phyloP scores from a whole-genome alignment of 2,329 filamentous ascomycete genomes.

The Arthrobotrys sinensis region DNA sequence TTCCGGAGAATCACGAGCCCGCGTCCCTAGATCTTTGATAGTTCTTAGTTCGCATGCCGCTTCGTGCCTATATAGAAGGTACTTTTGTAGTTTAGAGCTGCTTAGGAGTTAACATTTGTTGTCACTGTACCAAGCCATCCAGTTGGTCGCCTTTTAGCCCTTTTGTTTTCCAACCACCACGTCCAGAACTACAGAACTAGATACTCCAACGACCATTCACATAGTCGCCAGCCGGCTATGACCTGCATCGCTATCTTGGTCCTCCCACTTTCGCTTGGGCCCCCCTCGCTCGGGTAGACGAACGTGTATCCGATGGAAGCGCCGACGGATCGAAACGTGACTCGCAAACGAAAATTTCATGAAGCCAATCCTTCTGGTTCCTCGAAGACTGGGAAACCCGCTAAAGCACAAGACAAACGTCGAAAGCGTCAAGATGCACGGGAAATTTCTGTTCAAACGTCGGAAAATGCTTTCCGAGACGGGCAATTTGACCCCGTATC shows the following conservation, averaged over 20 bases:
- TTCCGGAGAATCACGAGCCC: constrained; percentile 30
- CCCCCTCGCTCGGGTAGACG: background rate
- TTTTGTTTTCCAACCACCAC: background rate
- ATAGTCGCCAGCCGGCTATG: no score
- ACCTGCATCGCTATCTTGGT: no score
- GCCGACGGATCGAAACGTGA: background rate
- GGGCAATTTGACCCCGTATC: constrained; percentile 88
- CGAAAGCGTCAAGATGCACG: constrained; percentile 69
- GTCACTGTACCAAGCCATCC: no score
- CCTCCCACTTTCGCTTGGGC: no score
- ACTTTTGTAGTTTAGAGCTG: background rate
- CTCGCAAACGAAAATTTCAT: constrained; percentile 40
- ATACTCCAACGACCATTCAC: background rate
- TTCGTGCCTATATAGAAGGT: background rate
- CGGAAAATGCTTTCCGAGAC: constrained; percentile 70
- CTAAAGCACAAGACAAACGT: constrained; percentile 65
- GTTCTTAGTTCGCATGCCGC: background rate
- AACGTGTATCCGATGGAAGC: constrained; percentile 4
- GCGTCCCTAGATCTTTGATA: background rate
- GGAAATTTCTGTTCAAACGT: constrained; percentile 69
- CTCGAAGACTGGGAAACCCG: background rate
- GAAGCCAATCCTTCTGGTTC: background rate
- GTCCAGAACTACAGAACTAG: no score
- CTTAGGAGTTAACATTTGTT: no score
- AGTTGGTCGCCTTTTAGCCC: background rate